These are phyloP conservation scores for Komagataella pseudopastoris DNA, from an alignment of 805 yeast genomes.

Conservation along the genomic window DNA sequence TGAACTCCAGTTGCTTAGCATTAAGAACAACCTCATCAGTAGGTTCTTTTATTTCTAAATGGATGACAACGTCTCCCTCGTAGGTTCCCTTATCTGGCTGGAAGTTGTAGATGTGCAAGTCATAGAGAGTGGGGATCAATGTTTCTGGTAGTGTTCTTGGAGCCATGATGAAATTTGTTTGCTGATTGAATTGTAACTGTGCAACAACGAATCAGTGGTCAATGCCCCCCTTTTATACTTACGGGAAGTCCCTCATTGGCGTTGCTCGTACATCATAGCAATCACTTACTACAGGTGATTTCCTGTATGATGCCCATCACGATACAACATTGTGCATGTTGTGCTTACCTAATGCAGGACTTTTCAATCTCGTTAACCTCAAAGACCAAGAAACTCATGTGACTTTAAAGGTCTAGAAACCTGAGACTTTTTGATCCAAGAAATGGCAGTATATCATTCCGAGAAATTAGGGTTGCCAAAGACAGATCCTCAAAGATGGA, in stretches of 20 bases:
- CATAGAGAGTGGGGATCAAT: conserved; percentile 66
- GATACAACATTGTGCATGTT: not conserved
- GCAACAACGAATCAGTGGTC: not conserved
- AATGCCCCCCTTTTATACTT: not conserved
- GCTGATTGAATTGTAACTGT: not conserved
- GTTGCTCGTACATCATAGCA: not conserved
- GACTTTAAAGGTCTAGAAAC: too few relatives aligned
- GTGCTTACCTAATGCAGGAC: not conserved
- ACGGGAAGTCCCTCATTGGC: not conserved
- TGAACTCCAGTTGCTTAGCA: conserved; percentile 27
- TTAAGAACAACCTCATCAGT: conserved; percentile 35
- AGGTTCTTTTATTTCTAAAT: conserved; percentile 26
- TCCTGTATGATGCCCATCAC: not conserved
- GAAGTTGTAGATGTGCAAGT: conserved; percentile 47
- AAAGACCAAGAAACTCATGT: too few relatives aligned
- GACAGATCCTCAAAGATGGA: conserved; percentile 68
- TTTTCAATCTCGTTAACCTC: too few relatives aligned
- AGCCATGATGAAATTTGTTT: not conserved
- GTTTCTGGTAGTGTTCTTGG: conserved; percentile 15
- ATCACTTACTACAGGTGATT: not conserved
- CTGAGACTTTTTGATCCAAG: not conserved
- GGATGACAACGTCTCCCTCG: conserved; percentile 32
- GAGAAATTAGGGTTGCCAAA: conserved; percentile 54
- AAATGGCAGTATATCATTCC: conserved; percentile 27
- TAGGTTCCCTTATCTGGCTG: conserved; percentile 31